Evolutionary conservation across 1,139 yeast species (phyloP).

Genomic region (Trichomonascaceae sp.): DNA sequence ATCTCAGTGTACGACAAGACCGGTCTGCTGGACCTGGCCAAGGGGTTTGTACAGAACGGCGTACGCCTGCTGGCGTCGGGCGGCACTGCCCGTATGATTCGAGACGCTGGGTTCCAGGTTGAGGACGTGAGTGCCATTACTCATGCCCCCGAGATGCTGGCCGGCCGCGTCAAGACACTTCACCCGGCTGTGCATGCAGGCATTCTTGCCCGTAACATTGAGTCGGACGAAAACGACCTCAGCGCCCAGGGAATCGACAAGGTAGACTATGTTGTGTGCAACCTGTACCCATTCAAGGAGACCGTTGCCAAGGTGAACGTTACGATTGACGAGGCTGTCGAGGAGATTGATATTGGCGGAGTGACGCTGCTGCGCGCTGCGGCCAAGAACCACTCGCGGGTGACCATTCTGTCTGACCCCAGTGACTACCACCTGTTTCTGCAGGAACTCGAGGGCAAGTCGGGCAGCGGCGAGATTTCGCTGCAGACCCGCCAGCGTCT

Average conservation of each 20-base stretch:
- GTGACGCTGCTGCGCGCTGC: constrained; percentile 96
- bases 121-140: constrained; percentile 92
- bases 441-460: constrained; percentile 66
- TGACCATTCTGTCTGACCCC: constrained; percentile 89
- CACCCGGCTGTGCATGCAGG: constrained; percentile 99
- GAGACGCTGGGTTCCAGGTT: constrained; percentile 97
- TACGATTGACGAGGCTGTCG: constrained; percentile 94
- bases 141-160: constrained; percentile 97
- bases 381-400: constrained; percentile 95
- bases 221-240: constrained; percentile 79
- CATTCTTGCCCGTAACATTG: constrained; percentile 84
- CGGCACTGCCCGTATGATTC: constrained; percentile 86
- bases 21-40: constrained; percentile 88
- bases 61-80: constrained; percentile 94
- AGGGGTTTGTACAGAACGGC: constrained; percentile 77
- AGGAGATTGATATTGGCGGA: constrained; percentile 97
- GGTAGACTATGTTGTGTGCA: constrained; percentile 94
- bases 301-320: constrained; percentile 92
- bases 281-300: constrained; percentile 95
- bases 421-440: constrained; percentile 78
- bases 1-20: constrained; percentile 96
- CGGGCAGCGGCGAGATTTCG: constrained; percentile 63
- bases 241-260: constrained; percentile 80
- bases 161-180: constrained; percentile 94
- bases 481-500: constrained; percentile 62